Conservation (phyloP, 1,139 yeast species). For the Suhomyces coccinellae region DNA sequence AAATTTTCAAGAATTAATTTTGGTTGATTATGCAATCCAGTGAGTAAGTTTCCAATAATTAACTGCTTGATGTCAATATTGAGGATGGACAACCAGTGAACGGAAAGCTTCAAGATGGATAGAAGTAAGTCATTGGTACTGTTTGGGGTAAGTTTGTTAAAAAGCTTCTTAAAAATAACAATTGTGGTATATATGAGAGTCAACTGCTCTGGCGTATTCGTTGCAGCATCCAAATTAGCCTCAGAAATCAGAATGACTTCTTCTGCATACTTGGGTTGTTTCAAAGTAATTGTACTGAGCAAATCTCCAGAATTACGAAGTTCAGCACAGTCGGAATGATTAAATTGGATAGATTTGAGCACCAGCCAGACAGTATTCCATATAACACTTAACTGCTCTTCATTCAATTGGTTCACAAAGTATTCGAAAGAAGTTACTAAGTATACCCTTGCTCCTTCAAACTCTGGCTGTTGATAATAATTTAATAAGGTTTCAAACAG, state of each 20-base stretch:
- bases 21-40: constrained; percentile 54
- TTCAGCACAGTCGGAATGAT: constrained; percentile 17
- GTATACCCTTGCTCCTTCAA: constrained; percentile 11
- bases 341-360: constrained; percentile 11
- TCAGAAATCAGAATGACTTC: constrained; percentile 17
- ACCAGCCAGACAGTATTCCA: constrained; percentile 18
- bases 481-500: constrained; percentile 19
- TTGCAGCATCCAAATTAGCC: constrained; percentile 5
- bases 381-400: constrained; percentile 10
- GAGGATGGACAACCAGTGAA: constrained; percentile 21
- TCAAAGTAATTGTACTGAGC: constrained; percentile 14
- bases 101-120: constrained; percentile 10
- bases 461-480: constrained; percentile 11
- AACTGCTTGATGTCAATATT: constrained; percentile 53
- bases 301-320: constrained; percentile 19
- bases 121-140: constrained; percentile 15
- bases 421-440: constrained; percentile 15
- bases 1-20: constrained; percentile 15
- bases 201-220: background rate
- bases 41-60: constrained; percentile 58
- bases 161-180: constrained; percentile 36
- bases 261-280: constrained; percentile 14
- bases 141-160: constrained; percentile 22
- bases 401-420: constrained; percentile 9
- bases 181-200: constrained; percentile 31